Evolutionary conservation across 1,284 basidiomycete species (phyloP), one percentile per base, ranked within the genome.

Genomic region (Sutorius eximius): DNA sequence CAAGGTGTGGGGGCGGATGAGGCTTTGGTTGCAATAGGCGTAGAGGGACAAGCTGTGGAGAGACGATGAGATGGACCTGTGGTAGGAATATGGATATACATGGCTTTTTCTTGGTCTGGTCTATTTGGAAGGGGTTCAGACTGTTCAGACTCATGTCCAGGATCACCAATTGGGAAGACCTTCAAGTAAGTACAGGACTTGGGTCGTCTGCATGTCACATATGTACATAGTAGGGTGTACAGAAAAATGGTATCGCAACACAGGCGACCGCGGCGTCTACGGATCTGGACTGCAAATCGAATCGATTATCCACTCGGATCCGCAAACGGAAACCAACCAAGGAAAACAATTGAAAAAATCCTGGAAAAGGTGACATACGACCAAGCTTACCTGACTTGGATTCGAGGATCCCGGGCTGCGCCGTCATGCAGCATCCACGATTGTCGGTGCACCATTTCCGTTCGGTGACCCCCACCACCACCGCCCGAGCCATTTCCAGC

Each of bases 401-500:
- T 29, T 30, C 3, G 12, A 27, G 10, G 16, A 7, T 11, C 30
- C 12, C n/a, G 16, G 12, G 20, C 4, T n/a, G 40, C 24, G 40
- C 30, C 30, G 20, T 68, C 52, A 68, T 5, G 59, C 57, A 32
- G 52, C 18, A 13, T 67, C 56, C 11, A 45, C 30, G 18, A 47
- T 16, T 5, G 53, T 20, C 24, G 49, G 27, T 8, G 15, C 8
- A 9, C 55, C 36, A 2, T 56, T 56, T 53, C 61, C 52, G 24
- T 56, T 60, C 5, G 55, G 47, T 32, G 56, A 45, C 3, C 53
- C 56, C 60, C 57, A 57, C 58, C 64, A 62, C 61, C 58, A 55
- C 12, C 47, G 73, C 16, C 58, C 55, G 72, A 81, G 81, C 82
- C 81, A 86, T 22, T 70, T 75, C 77, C 81, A 84, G 30, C 80